Evolutionary conservation across 2,329 filamentous ascomycete species (phyloP).

Genomic region (Epichloe aotearoae): DNA sequence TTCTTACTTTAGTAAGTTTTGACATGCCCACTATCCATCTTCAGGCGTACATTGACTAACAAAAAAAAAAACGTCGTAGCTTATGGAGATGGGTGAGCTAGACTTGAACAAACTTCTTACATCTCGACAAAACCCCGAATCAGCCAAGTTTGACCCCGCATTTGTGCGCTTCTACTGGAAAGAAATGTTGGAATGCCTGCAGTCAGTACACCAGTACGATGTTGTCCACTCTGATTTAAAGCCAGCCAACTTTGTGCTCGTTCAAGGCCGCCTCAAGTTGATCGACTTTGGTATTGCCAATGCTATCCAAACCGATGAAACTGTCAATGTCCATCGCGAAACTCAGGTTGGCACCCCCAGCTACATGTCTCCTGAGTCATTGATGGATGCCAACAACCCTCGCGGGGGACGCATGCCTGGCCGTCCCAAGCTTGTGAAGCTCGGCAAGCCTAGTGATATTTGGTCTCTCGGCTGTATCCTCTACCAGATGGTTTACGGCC

Average conservation of each 20-base stretch:
- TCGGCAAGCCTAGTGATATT: conserved; percentile 90
- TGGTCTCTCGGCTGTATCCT: conserved; percentile 95
- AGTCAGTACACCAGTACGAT: conserved; percentile 76
- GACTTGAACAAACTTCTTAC: conserved; percentile 81
- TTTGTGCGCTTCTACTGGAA: conserved; percentile 99
- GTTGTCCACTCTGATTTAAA: conserved; percentile 97
- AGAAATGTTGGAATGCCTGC: conserved; percentile 94
- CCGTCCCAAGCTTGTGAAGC: conserved; percentile 70
- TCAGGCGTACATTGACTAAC: neutral
- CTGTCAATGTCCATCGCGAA: conserved; percentile 93
- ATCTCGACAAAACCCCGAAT: conserved; percentile 55
- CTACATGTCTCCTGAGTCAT: conserved; percentile 94
- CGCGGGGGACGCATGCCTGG: conserved; percentile 31
- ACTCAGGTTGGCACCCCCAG: conserved; percentile 87
- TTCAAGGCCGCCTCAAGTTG: conserved; percentile 79
- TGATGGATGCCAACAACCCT: conserved; percentile 71
- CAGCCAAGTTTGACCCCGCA: conserved; percentile 67
- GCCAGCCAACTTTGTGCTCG: conserved; percentile 90
- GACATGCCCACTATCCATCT: neutral
- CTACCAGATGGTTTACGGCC: conserved; percentile 97
- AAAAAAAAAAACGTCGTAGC: conserved; percentile 28
- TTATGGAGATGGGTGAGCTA: conserved; percentile 95
- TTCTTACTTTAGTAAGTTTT: conserved; percentile 63
- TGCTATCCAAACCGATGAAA: conserved; percentile 89
- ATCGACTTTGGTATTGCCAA: conserved; percentile 99